Percentiles rank a stretch among this genome's conserved stretches.
These are phyloP conservation scores for Mycothermus thermophilus DNA, from an alignment of 495 filamentous ascomycete genomes.

Conservation along the genomic window DNA sequence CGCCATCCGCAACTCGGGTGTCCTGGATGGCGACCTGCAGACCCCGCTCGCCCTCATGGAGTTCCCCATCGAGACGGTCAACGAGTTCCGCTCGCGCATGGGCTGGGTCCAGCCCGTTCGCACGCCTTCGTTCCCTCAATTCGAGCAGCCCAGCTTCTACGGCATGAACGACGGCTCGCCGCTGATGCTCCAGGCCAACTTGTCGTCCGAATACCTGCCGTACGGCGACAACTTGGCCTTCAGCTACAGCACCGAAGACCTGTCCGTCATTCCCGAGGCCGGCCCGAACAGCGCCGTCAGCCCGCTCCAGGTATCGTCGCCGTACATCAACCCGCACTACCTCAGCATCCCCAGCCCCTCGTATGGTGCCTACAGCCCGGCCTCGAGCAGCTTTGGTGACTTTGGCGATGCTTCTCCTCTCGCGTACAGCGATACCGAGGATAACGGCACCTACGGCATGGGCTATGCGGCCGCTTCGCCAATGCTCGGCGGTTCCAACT, in stretches of 20 bases:
- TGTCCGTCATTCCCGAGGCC: constrained; percentile 31
- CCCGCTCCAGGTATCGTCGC: constrained; percentile 36
- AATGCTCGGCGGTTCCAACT: constrained; percentile 27
- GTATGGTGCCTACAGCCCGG: constrained; percentile 40
- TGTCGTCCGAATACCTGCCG: constrained; percentile 24
- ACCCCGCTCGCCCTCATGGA: constrained; percentile 45
- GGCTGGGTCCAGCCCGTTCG: constrained; percentile 42
- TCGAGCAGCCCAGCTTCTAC: constrained; percentile 31
- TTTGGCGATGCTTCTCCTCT: constrained; percentile 37
- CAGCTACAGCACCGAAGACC: constrained; percentile 43
- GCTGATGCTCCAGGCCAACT: constrained; percentile 22
- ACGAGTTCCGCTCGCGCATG: constrained; percentile 47
- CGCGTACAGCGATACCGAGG: constrained; percentile 41
- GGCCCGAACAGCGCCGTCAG: constrained; percentile 30
- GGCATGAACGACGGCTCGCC: constrained; percentile 28
- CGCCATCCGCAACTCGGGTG: constrained; percentile 32
- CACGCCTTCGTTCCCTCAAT: constrained; percentile 41
- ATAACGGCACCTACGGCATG: constrained; percentile 28
- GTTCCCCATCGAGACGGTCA: constrained; percentile 47
- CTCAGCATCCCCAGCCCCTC: constrained; percentile 43
- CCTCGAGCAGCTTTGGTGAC: constrained; percentile 40
- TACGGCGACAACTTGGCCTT: constrained; percentile 39
- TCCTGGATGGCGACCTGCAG: constrained; percentile 30
- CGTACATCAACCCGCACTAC: constrained; percentile 34
- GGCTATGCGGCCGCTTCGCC: constrained; percentile 23